These are phyloP conservation scores for Colletotrichum salicis DNA, from an alignment of 2,329 filamentous ascomycete genomes.

Conservation along the genomic window DNA sequence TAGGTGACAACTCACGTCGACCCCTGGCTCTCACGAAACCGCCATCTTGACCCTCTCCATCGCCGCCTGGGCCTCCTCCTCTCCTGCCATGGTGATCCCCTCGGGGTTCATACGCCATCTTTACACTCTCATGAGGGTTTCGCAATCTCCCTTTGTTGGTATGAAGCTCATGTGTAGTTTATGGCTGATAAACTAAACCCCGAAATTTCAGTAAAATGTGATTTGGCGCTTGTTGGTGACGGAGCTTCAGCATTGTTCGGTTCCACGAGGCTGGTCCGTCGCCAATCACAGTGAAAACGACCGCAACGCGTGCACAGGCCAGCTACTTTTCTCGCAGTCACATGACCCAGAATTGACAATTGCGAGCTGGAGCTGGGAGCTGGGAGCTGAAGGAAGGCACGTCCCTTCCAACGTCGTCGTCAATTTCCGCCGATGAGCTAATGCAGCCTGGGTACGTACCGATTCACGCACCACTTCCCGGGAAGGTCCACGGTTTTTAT, in stretches of 20 bases:
- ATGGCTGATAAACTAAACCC: conserved; percentile 1
- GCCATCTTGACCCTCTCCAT: conserved; percentile 48
- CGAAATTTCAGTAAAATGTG: neutral
- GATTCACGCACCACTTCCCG: neutral
- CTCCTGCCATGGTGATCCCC: conserved; percentile 57
- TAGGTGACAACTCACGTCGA: conserved; percentile 55
- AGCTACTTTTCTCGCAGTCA: conserved; percentile 12
- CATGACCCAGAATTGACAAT: conserved; percentile 7
- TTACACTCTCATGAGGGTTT: conserved; percentile 33
- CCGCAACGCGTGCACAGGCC: conserved; percentile 32
- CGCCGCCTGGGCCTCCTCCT: conserved; percentile 45
- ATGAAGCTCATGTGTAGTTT: neutral
- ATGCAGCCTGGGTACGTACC: neutral
- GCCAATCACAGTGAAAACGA: conserved; percentile 30
- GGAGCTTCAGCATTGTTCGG: neutral
- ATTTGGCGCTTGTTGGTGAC: conserved; percentile 13
- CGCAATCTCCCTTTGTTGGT: neutral
- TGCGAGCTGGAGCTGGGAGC: neutral
- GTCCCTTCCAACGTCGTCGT: conserved; percentile 4
- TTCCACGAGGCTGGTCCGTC: conserved; percentile 17
- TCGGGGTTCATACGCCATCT: conserved; percentile 66
- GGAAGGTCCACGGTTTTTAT: conserved; percentile 8
- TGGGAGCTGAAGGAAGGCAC: neutral
- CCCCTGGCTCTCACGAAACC: conserved; percentile 61
- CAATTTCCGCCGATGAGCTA: neutral